These are phyloP conservation scores for Malassezia furfur DNA, from an alignment of 1,284 basidiomycete species.

Conservation along the genomic window DNA sequence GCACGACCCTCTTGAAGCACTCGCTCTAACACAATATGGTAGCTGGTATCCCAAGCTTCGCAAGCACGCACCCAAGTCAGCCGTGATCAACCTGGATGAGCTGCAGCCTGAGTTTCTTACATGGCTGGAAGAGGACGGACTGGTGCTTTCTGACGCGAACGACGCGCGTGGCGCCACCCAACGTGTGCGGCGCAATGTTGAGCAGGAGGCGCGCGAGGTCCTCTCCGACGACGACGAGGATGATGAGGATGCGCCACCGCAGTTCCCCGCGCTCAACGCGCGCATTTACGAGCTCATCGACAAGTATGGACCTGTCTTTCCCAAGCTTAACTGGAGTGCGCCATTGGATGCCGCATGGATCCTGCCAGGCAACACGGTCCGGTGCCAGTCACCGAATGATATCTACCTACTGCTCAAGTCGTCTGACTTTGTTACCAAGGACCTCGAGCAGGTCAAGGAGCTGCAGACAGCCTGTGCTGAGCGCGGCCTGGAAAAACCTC, in stretches of 20 bases:
- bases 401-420: slow-evolving; percentile 87
- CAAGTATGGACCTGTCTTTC: slow-evolving; percentile 70
- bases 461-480: slow-evolving; percentile 8
- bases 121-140: slow-evolving; percentile 68
- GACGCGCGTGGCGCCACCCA: slow-evolving; percentile 50
- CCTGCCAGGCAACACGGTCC: slow-evolving; percentile 71
- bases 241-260: slow-evolving; percentile 33
- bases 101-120: slow-evolving; percentile 59
- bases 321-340: slow-evolving; percentile 56
- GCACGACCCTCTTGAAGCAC: slow-evolving; percentile 59
- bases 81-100: slow-evolving; percentile 59
- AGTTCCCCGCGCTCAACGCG: slow-evolving; percentile 57
- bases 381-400: slow-evolving; percentile 76
- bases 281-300: slow-evolving; percentile 62
- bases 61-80: slow-evolving; percentile 64
- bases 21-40: slow-evolving; percentile 60
- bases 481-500: background rate
- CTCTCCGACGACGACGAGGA: slow-evolving; percentile 52
- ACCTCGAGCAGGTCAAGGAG: slow-evolving; percentile 55
- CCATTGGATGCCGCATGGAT: slow-evolving; percentile 74
- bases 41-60: slow-evolving; percentile 75
- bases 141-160: slow-evolving; percentile 72
- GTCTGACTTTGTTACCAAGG: slow-evolving; percentile 78
- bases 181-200: background rate
- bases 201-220: slow-evolving; percentile 54